Percentiles rank a stretch among this genome's conserved stretches.
Evolutionary conservation across 768 basidiomycete species (phyloP).

Genomic region (Lenzites betulinus): DNA sequence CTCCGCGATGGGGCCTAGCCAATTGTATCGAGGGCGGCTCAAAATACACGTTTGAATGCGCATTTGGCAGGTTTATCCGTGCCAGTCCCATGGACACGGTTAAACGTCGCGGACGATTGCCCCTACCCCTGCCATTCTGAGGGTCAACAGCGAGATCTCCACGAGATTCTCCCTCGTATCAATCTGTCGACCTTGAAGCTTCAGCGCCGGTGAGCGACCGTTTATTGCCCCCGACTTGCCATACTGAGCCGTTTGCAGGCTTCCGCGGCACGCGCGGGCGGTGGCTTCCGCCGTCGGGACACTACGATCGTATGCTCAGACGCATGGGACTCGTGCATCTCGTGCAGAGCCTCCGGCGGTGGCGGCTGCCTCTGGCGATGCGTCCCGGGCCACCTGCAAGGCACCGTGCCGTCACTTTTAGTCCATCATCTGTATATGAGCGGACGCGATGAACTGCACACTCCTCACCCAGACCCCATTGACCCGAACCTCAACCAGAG

Average conservation of each 20-base stretch:
- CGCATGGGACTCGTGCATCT: background rate
- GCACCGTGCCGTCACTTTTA: slow-evolving; percentile 14
- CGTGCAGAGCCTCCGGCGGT: slow-evolving; percentile 8
- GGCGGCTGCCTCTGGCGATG: slow-evolving; percentile 1
- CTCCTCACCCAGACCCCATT: slow-evolving; percentile 25
- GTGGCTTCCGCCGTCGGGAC: slow-evolving; percentile 2
- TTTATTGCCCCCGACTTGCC: slow-evolving; percentile 2
- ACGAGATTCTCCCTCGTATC: slow-evolving; percentile 28
- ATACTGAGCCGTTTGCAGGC: slow-evolving; percentile 5
- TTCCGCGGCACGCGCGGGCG: slow-evolving; percentile 8
- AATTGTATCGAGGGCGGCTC: slow-evolving; percentile 3
- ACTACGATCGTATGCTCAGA: background rate
- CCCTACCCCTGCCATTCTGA: slow-evolving; percentile 13
- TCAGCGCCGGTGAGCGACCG: slow-evolving; percentile 11
- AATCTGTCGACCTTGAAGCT: background rate
- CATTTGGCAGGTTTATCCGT: slow-evolving; percentile 28
- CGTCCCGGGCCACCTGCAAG: slow-evolving; percentile 21
- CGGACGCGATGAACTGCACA: slow-evolving; percentile 8
- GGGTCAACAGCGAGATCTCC: slow-evolving; percentile 26
- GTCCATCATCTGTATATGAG: slow-evolving; percentile 22
- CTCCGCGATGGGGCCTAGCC: slow-evolving; percentile 8
- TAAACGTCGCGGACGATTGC: slow-evolving; percentile 28
- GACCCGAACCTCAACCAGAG: slow-evolving; percentile 28
- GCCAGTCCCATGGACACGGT: slow-evolving; percentile 22
- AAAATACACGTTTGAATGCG: slow-evolving; percentile 14